Percentiles rank a stretch among this genome's conserved stretches.
Conservation (phyloP, 2,329 filamentous ascomycete species). For the Xylaria sp. region DNA sequence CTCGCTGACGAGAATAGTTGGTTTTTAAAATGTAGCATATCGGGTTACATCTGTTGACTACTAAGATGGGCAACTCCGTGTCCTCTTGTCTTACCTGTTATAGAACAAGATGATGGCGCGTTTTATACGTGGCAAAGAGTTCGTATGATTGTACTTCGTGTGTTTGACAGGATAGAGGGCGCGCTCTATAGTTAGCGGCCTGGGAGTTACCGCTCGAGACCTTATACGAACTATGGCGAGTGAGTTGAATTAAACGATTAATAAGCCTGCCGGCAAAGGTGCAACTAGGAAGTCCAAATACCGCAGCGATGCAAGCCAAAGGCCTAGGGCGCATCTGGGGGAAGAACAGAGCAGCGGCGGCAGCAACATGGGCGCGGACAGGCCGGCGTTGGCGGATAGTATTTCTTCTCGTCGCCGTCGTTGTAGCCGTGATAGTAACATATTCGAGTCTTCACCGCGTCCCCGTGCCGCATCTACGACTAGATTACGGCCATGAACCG, state of each 20-base stretch:
- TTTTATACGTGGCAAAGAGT: neutral
- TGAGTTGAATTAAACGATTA: neutral
- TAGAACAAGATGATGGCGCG: neutral
- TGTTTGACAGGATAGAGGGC: neutral
- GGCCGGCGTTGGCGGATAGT: conserved; percentile 51
- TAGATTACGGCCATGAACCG: conserved; percentile 50
- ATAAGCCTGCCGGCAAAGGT: neutral
- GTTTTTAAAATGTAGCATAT: neutral
- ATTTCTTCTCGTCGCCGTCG: conserved; percentile 42
- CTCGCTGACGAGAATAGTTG: neutral
- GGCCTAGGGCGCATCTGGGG: conserved; percentile 21
- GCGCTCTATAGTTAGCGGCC: neutral
- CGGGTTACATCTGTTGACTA: neutral
- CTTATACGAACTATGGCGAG: neutral
- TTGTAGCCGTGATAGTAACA: conserved; percentile 39
- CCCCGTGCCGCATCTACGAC: conserved; percentile 36
- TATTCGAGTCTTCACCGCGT: conserved; percentile 41
- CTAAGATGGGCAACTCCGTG: neutral
- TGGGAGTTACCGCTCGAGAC: neutral
- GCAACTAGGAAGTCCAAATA: neutral
- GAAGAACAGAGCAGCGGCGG: conserved; percentile 15
- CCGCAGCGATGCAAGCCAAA: neutral
- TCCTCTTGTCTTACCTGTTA: conserved; percentile 8
- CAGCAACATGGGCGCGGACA: conserved; percentile 50
- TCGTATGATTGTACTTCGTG: no score